Evolutionary conservation across 2,329 filamentous ascomycete species (phyloP), one percentile per base, ranked within the genome.

Genomic region (Fonsecaea pedrosoi): DNA sequence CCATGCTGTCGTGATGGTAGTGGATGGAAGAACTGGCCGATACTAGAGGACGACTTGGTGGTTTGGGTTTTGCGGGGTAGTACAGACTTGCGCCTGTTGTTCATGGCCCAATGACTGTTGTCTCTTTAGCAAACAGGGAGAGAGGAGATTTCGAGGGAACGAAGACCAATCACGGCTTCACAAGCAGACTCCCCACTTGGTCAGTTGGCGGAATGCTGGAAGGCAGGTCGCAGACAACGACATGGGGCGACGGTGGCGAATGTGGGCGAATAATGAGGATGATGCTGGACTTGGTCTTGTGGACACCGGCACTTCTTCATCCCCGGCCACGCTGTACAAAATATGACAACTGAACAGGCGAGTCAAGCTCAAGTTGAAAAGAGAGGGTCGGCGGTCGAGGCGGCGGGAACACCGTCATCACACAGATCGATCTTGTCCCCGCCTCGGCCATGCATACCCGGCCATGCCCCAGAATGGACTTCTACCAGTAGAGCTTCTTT

Each of bases 381-480:
- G 37, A 12, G 37, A 21, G 9, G 25, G 25, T 25, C 45, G 25
- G 18, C 18, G 18, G 10, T 21, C 21, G 45, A 25, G 45, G 42
- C 67, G 67, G 67, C 48, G 67, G 60, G 67, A 69, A 69, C 60
- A 56, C 67, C 67, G 65, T 56, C 61, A 50, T 53, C 10, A 15
- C 35, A 25, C 18, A 54, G 21, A 63, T 68, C 68, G 68, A 64
- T 70, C 53, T 70, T 70, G 61, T 65, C 68, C 66, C 68, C 68
- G 68, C 68, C 60, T 61, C 60, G 60, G 4, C 18, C 25, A 25
- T 25, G 25, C 25, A 25, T 25, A 25, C 25, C 25, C 25, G 25
- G 25, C 25, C 25, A 25, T 25, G 25, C 25, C 18, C 18, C 21
- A 25, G 18, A 25, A 50, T 25, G 45, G 45, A 25, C 45, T 50